A percentile compares a stretch with the other conserved stretches of the same genome.
phyloP scores from a whole-genome alignment of 2,329 filamentous ascomycete species.

The Phaeosphaeriaceae sp. region DNA sequence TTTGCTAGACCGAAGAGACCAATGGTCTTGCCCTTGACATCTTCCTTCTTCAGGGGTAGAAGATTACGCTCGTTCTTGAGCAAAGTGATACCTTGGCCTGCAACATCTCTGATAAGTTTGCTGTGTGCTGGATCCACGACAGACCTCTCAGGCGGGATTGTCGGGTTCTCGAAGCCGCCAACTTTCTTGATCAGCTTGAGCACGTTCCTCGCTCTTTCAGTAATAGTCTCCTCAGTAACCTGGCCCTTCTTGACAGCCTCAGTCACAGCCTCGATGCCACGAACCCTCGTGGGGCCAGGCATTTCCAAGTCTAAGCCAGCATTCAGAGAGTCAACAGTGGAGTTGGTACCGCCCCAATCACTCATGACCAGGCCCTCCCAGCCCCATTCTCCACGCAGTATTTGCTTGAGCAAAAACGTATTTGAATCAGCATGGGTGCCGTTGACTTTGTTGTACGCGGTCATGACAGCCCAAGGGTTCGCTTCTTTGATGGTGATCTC shows the following conservation, averaged over 20 bases:
- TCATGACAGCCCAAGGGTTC: conserved; percentile 74
- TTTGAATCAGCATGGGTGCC: conserved; percentile 72
- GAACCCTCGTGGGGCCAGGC: conserved; percentile 67
- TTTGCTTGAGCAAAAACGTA: conserved; percentile 68
- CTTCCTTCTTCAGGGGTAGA: conserved; percentile 69
- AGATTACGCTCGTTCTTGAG: conserved; percentile 73
- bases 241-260: conserved; percentile 55
- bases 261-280: conserved; percentile 68
- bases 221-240: conserved; percentile 49
- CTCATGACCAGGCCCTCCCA: conserved; percentile 72
- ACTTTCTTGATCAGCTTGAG: conserved; percentile 72
- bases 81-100: conserved; percentile 72
- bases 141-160: conserved; percentile 63
- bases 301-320: conserved; percentile 49
- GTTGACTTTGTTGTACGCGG: conserved; percentile 76
- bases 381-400: conserved; percentile 75
- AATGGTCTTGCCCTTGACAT: conserved; percentile 62
- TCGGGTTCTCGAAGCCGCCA: conserved; percentile 67
- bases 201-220: conserved; percentile 38
- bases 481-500: conserved; percentile 75
- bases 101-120: conserved; percentile 68
- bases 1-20: conserved; percentile 76
- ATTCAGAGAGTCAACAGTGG: conserved; percentile 43
- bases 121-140: conserved; percentile 69
- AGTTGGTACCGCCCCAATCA: conserved; percentile 64